Evolutionary conservation across 2,329 filamentous ascomycete genomes (phyloP), one percentile per base, ranked within the genome.

Genomic region (Aspergillus clavatus): DNA sequence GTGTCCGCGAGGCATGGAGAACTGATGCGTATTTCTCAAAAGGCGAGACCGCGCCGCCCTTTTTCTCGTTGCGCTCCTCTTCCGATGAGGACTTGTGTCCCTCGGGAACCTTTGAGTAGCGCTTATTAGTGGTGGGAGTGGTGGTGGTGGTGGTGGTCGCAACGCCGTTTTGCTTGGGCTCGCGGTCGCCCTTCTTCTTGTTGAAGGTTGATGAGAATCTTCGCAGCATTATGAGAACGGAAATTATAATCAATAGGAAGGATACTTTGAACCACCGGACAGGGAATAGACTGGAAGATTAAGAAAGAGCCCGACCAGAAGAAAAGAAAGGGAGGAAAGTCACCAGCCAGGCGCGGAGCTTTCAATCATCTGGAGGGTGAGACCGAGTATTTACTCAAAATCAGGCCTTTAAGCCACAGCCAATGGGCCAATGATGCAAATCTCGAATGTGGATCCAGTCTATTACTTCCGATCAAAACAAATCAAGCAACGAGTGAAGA

Each of bases 1-100:
- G 83, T n/a, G 79, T 70, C 46, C 72, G 73, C 1, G 81, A 80
- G 4, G 80, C 76, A 43, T 75, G 71, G 41, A 77, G 70, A 8
- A 75, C 58, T 52, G 72, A 68, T 16, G 70, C 69, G 60, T 69
- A 74, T 50, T 69, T 65, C 27, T 68, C 63, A 44, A 75, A 75
- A 12, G 65, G 60, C 6, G 59, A 58, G 19, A 66, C 60, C 7
- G 72, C 63, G 49, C 72, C 68, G 23, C 60, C 59, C n/a, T 66
- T 63, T 44, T 67, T 69, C 39, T 66, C 65, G 38, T 47, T 54
- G 24, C 62, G 57, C 3, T 61, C 61, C 18, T 59, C 52, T 16
- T 61, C 58, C 7, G 58, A 51, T 1, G 56, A 41, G 16, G 60
- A 48, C 29, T 58, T 60, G 36, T 46, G 59, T 29, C 46, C 29